Evolutionary conservation across 352 stramenopile genomes (phyloP).

Genomic region (Thraustochytrium striatum): DNA sequence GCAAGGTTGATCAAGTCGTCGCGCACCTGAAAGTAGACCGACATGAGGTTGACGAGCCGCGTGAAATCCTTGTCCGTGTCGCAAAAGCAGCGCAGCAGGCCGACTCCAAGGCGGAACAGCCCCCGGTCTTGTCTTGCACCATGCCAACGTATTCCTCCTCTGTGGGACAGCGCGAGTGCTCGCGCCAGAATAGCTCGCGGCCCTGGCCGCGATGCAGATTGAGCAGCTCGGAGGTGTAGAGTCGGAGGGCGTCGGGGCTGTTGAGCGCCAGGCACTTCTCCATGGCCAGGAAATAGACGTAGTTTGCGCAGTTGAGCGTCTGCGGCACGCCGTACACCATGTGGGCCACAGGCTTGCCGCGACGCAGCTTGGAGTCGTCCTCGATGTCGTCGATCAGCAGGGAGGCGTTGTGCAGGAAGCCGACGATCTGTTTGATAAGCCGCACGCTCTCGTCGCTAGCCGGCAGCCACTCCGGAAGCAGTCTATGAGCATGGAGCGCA

Average conservation of each 20-base stretch:
- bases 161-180: slow-evolving; percentile 77
- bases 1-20: slow-evolving; percentile 96
- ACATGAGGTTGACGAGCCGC: slow-evolving; percentile 83
- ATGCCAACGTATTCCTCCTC: slow-evolving; percentile 86
- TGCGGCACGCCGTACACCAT: slow-evolving; percentile 89
- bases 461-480: slow-evolving; percentile 73
- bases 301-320: slow-evolving; percentile 97
- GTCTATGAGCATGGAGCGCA: slow-evolving; percentile 76
- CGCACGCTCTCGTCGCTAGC: slow-evolving; percentile 64
- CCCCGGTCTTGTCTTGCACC: slow-evolving; percentile 94
- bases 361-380: slow-evolving; percentile 89
- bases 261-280: slow-evolving; percentile 78
- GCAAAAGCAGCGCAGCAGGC: slow-evolving; percentile 85
- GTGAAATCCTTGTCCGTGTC: slow-evolving; percentile 56
- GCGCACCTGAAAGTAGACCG: slow-evolving; percentile 95
- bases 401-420: slow-evolving; percentile 90
- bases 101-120: slow-evolving; percentile 90
- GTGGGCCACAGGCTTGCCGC: slow-evolving; percentile 86
- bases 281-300: slow-evolving; percentile 93
- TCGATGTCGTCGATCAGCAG: slow-evolving; percentile 97
- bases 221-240: slow-evolving; percentile 91
- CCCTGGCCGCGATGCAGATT: slow-evolving; percentile 90
- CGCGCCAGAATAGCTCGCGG: slow-evolving; percentile 89
- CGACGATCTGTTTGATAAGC: slow-evolving; percentile 85
- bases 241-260: slow-evolving; percentile 72